These are phyloP conservation scores for Encephalitozoon intestinalis DNA, from an alignment of 371 early-diverging fungal genomes.

Conservation along the genomic window DNA sequence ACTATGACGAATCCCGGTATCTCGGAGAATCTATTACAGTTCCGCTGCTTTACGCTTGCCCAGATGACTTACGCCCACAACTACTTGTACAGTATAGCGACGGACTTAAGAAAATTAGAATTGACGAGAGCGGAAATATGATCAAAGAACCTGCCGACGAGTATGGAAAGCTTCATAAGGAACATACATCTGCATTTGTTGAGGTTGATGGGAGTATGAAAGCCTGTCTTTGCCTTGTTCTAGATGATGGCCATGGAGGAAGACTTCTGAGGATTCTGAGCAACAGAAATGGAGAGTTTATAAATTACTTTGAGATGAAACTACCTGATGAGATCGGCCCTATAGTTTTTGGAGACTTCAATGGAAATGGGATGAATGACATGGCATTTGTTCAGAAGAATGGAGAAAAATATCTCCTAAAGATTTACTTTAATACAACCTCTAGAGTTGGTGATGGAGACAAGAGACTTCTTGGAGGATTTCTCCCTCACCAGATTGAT, in stretches of 20 bases:
- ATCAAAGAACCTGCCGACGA: neutral
- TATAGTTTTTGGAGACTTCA: slow-evolving; percentile 51
- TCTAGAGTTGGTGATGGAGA: neutral
- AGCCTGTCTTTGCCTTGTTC: slow-evolving; percentile 40
- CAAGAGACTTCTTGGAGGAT: slow-evolving; percentile 5
- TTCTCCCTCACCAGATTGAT: neutral
- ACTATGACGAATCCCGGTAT: neutral
- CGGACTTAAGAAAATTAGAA: neutral
- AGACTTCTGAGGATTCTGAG: slow-evolving; percentile 36
- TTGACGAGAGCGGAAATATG: neutral
- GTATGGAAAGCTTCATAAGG: slow-evolving; percentile 32
- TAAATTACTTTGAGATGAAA: neutral
- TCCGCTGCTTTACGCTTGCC: slow-evolving; percentile 13
- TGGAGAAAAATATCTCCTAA: slow-evolving; percentile 12
- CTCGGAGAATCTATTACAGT: neutral
- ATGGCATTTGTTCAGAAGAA: slow-evolving; percentile 37
- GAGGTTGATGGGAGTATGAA: slow-evolving; percentile 48
- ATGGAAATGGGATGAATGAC: slow-evolving; percentile 32
- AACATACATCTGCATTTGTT: slow-evolving; percentile 52
- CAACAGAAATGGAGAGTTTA: neutral
- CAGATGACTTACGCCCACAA: neutral
- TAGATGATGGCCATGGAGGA: slow-evolving; percentile 8
- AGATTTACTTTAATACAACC: slow-evolving; percentile 20
- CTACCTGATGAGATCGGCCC: slow-evolving; percentile 40
- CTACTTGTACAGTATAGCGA: neutral